Conservation (phyloP, 2,329 filamentous ascomycete genomes). For the Tympanopsis confertula region DNA sequence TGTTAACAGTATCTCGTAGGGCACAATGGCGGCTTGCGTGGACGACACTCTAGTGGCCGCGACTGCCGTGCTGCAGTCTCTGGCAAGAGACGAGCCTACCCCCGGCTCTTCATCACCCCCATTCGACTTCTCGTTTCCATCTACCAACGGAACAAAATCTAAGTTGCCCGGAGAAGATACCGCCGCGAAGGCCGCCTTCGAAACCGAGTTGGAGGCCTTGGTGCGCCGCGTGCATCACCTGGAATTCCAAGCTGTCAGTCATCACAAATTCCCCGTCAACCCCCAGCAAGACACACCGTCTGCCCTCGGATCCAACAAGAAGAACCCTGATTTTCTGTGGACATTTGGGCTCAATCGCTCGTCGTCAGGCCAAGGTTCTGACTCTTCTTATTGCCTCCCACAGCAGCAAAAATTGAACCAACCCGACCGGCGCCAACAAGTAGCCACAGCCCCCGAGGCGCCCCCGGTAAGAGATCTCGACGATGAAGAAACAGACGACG, state of each 20-base stretch:
- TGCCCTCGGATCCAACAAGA: not conserved
- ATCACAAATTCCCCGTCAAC: constrained; percentile 40
- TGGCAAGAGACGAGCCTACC: not conserved
- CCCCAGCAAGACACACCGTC: constrained; percentile 32
- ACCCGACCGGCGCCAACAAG: not conserved
- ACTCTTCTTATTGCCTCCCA: not conserved
- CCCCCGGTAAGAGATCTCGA: not conserved
- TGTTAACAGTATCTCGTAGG: too few species aligned
- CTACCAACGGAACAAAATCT: not conserved
- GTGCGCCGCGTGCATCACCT: constrained; percentile 48
- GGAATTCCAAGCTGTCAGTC: constrained; percentile 40
- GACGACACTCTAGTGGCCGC: not conserved
- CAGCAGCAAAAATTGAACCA: not conserved
- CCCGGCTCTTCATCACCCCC: not conserved
- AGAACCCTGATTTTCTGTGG: not conserved
- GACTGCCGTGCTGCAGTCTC: not conserved
- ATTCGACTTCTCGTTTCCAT: not conserved
- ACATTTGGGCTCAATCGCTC: not conserved
- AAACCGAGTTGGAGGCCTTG: constrained; percentile 49
- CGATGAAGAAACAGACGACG: not conserved
- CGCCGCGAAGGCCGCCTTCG: constrained; percentile 44
- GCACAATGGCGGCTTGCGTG: not conserved
- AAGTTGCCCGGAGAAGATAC: constrained; percentile 43
- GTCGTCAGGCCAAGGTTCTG: not conserved
- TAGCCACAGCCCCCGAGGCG: not conserved